phyloP scores from a whole-genome alignment of 2,329 filamentous ascomycete genomes.

The Paracamarosporium sp. region DNA sequence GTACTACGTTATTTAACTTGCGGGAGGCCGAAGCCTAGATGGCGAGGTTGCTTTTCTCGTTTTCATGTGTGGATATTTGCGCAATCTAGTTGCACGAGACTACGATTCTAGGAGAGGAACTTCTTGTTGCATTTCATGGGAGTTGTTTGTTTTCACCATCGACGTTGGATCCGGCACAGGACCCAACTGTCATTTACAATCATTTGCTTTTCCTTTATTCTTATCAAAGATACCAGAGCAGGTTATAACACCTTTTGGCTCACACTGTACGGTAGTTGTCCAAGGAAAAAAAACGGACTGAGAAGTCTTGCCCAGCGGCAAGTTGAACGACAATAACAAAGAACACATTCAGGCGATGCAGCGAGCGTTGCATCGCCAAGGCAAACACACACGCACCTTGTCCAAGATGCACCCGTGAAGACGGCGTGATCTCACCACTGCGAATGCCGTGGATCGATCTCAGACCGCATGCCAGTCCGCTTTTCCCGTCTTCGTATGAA shows the following conservation, averaged over 20 bases:
- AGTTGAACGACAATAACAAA: slow-evolving; percentile 4
- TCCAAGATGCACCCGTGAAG: not conserved
- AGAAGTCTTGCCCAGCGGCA: slow-evolving; percentile 9
- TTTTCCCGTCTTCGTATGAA: not conserved
- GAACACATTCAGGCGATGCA: slow-evolving; percentile 12
- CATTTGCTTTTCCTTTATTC: slow-evolving; percentile 33
- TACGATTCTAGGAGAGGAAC: slow-evolving; percentile 14
- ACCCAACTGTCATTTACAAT: slow-evolving; percentile 29
- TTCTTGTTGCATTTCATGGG: slow-evolving; percentile 21
- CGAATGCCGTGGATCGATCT: not conserved
- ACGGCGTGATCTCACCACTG: not conserved
- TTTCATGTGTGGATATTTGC: slow-evolving; percentile 10
- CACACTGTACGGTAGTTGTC: slow-evolving; percentile 38
- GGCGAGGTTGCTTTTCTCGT: slow-evolving; percentile 23
- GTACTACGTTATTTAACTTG: slow-evolving; percentile 40
- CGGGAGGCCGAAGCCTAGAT: slow-evolving; percentile 37
- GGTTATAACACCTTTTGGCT: slow-evolving; percentile 26
- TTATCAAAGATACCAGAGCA: slow-evolving; percentile 47
- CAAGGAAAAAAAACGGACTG: slow-evolving; percentile 5
- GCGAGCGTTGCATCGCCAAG: slow-evolving; percentile 11
- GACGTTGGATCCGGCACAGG: slow-evolving; percentile 15
- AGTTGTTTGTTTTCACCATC: not conserved
- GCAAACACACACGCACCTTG: not conserved
- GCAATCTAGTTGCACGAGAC: slow-evolving; percentile 12
- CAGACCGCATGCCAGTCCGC: not conserved